Percentiles rank a stretch among this genome's conserved stretches.
Conservation (phyloP, 2,329 filamentous ascomycete species). For the Tolypocladium sp. region DNA sequence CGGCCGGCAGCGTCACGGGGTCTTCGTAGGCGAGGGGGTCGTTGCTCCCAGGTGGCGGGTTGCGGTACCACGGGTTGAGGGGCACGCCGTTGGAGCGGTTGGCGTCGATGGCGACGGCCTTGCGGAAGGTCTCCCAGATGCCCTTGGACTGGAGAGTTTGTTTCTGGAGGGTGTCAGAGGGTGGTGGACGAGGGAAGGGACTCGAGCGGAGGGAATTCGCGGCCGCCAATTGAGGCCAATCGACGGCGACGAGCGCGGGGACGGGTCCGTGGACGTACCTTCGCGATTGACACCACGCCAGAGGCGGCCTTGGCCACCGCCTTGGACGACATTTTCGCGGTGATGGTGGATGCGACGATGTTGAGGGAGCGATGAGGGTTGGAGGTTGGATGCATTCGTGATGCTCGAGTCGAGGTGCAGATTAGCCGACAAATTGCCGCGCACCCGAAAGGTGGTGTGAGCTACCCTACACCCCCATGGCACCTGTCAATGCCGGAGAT, state of each 20-base stretch:
- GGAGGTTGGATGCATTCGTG: constrained; percentile 6
- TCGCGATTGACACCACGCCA: constrained; percentile 45
- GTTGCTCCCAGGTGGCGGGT: constrained; percentile 51
- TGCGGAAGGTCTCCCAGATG: constrained; percentile 78
- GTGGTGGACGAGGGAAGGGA: background rate
- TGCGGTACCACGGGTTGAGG: constrained; percentile 85
- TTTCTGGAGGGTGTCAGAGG: constrained; percentile 53
- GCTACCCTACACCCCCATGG: background rate
- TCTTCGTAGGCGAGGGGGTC: constrained; percentile 29
- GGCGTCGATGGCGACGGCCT: constrained; percentile 70
- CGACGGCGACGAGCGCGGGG: background rate
- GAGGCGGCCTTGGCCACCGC: constrained; percentile 46
- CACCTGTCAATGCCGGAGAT: background rate
- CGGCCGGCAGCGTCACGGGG: constrained; percentile 49
- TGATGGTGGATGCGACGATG: constrained; percentile 8
- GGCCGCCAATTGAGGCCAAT: background rate
- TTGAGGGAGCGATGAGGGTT: constrained; percentile 2
- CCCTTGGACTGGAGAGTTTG: constrained; percentile 87
- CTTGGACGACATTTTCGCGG: constrained; percentile 51
- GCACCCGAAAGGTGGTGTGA: background rate
- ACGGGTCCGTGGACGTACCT: constrained; percentile 32
- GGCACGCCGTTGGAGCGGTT: constrained; percentile 87
- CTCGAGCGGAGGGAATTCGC: constrained; percentile 6
- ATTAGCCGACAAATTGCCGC: constrained; percentile 10
- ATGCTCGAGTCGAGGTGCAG: constrained; percentile 2